phyloP scores from a whole-genome alignment of 2,329 filamentous ascomycete genomes.

The Xylaria sp. region DNA sequence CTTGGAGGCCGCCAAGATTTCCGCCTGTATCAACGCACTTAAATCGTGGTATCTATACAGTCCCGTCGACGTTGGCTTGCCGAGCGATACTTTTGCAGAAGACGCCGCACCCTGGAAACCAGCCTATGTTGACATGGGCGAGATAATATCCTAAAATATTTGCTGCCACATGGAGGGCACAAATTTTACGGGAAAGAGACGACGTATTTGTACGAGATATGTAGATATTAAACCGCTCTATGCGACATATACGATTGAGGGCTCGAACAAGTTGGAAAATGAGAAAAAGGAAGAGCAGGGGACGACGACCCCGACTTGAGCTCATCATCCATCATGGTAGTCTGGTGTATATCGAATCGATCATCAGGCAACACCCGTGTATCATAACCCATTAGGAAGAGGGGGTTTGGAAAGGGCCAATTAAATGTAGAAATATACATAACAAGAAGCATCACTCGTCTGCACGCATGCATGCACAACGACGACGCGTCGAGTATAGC shows the following conservation, averaged over 20 bases:
- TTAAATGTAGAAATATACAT: slow-evolving; percentile 29
- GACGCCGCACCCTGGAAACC: slow-evolving; percentile 73
- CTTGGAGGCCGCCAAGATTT: slow-evolving; percentile 79
- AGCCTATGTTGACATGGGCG: slow-evolving; percentile 75
- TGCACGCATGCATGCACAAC: too few species aligned
- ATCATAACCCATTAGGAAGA: slow-evolving; percentile 28
- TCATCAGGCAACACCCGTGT: slow-evolving; percentile 28
- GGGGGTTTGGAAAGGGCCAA: background rate
- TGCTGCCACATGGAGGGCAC: background rate
- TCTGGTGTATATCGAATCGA: slow-evolving; percentile 16
- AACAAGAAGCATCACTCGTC: slow-evolving; percentile 15
- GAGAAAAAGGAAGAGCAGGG: background rate
- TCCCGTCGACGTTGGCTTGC: slow-evolving; percentile 74
- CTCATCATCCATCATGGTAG: slow-evolving; percentile 11
- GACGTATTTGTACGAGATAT: slow-evolving; percentile 29
- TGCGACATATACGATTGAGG: slow-evolving; percentile 24
- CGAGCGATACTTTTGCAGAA: slow-evolving; percentile 75
- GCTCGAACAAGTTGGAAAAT: slow-evolving; percentile 14
- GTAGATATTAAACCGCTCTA: slow-evolving; percentile 26
- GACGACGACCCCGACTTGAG: slow-evolving; percentile 11
- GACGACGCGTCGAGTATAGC: slow-evolving; percentile 11
- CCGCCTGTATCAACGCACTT: slow-evolving; percentile 85
- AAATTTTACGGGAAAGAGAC: slow-evolving; percentile 1
- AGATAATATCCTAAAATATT: slow-evolving; percentile 66
- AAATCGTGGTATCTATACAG: slow-evolving; percentile 98